These are phyloP conservation scores for Ganoderma multipileum DNA, from an alignment of 1,284 basidiomycete genomes.

Conservation along the genomic window DNA sequence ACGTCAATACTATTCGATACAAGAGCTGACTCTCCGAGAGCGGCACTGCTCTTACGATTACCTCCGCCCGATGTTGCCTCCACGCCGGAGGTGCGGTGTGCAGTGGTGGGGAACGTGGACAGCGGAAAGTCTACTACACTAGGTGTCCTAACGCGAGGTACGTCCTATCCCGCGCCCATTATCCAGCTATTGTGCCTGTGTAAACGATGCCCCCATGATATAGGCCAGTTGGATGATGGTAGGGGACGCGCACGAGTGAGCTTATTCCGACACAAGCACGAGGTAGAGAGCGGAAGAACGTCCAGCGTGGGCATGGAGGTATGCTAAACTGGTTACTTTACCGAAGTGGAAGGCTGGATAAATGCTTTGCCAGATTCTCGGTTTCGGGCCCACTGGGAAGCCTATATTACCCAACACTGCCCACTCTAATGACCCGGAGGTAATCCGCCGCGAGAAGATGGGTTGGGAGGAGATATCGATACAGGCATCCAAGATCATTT, in stretches of 20 bases:
- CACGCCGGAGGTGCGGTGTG: conserved; percentile 91
- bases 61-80: conserved; percentile 75
- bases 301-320: conserved; percentile 97
- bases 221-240: conserved; percentile 92
- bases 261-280: conserved; percentile 97
- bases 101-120: conserved; percentile 95
- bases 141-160: conserved; percentile 84
- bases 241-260: conserved; percentile 92
- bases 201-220: conserved; percentile 38
- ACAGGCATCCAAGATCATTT: conserved; percentile 91
- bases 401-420: conserved; percentile 77
- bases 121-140: conserved; percentile 95
- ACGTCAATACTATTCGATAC: conserved; percentile 61
- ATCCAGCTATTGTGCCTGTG: background rate
- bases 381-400: conserved; percentile 77
- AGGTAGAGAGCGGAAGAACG: conserved; percentile 95
- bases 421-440: conserved; percentile 63
- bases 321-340: conserved; percentile 16
- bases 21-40: conserved; percentile 55
- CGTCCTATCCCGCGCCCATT: conserved; percentile 9
- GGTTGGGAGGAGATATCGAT: conserved; percentile 97
- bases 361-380: conserved; percentile 70
- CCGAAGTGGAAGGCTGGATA: background rate
- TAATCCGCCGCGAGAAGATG: conserved; percentile 82
- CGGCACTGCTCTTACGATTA: conserved; percentile 68